These are phyloP conservation scores for Streptanthus diversifolius DNA, from an alignment of 345 rosid genomes.

Conservation along the genomic window DNA sequence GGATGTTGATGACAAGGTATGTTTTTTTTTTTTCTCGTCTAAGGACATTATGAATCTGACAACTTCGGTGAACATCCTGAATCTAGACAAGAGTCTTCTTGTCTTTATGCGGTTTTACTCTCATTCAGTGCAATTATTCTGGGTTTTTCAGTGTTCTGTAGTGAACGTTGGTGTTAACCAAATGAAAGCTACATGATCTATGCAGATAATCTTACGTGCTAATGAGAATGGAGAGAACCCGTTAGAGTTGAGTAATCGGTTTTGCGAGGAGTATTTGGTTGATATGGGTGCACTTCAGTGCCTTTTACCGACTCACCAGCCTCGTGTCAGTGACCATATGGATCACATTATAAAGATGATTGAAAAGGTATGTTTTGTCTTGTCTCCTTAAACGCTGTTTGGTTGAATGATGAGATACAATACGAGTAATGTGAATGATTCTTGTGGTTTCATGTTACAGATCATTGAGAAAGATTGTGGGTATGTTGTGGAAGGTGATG, in stretches of 20 bases:
- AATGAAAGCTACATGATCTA: background rate
- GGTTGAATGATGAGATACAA: background rate
- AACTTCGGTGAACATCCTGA: background rate
- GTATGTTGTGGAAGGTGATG: slow-evolving; percentile 72
- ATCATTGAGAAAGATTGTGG: slow-evolving; percentile 71
- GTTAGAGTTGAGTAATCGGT: slow-evolving; percentile 51
- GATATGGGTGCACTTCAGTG: slow-evolving; percentile 81
- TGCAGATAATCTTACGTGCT: slow-evolving; percentile 73
- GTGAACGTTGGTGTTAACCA: background rate
- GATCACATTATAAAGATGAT: slow-evolving; percentile 74
- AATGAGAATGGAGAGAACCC: slow-evolving; percentile 61
- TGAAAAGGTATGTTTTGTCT: slow-evolving; percentile 42
- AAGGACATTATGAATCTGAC: background rate
- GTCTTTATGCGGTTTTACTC: background rate
- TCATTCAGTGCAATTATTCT: too few relatives aligned
- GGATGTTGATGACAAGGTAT: slow-evolving; percentile 90
- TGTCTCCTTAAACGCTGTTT: background rate
- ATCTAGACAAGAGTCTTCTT: too few relatives aligned
- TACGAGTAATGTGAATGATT: background rate
- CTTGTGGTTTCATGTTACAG: slow-evolving; percentile 39
- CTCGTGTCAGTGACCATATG: slow-evolving; percentile 74
- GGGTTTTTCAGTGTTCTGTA: too few relatives aligned
- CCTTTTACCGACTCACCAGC: slow-evolving; percentile 76
- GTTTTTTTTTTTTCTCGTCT: background rate
- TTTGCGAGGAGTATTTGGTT: slow-evolving; percentile 66